Evolutionary conservation across 495 filamentous ascomycete species (phyloP).

Genomic region (Pyronema domesticum): DNA sequence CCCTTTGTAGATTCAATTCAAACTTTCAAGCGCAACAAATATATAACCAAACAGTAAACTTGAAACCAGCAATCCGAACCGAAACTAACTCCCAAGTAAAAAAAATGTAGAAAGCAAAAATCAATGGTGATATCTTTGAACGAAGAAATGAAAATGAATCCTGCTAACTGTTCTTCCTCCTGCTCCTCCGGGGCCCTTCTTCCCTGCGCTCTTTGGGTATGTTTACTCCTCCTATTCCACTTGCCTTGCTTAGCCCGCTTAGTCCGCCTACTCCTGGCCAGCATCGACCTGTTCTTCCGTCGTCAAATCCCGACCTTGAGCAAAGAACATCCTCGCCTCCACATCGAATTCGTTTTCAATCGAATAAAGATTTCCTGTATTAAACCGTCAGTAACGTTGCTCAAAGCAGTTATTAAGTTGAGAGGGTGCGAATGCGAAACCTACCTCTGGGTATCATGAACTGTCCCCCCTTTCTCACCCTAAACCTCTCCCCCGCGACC

Average conservation of each 20-base stretch:
- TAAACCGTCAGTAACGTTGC: background rate
- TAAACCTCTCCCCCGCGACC: constrained; percentile 66
- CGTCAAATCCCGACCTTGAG: constrained; percentile 47
- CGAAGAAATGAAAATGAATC: too few species aligned
- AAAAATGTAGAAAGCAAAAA: too few species aligned
- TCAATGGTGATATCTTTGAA: too few species aligned
- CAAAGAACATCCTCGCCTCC: constrained; percentile 64
- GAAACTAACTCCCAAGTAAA: too few species aligned
- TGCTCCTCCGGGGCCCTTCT: too few species aligned
- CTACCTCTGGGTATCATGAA: constrained; percentile 89
- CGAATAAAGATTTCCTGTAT: constrained; percentile 63
- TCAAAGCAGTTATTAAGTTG: constrained; percentile 1
- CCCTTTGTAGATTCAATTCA: too few species aligned
- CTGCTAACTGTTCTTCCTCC: too few species aligned
- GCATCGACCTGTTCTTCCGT: background rate
- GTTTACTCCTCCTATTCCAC: too few species aligned
- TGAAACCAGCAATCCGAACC: too few species aligned
- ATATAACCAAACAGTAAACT: too few species aligned
- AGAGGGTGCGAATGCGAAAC: constrained; percentile 25
- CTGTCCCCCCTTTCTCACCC: constrained; percentile 67
- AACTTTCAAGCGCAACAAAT: too few species aligned
- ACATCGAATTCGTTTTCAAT: constrained; percentile 54
- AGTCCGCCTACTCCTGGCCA: background rate
- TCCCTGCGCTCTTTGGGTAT: too few species aligned
- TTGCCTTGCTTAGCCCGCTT: background rate